Evolutionary conservation across 805 yeast species (phyloP).

Genomic region (Saccharomycopsis fibuligera): DNA sequence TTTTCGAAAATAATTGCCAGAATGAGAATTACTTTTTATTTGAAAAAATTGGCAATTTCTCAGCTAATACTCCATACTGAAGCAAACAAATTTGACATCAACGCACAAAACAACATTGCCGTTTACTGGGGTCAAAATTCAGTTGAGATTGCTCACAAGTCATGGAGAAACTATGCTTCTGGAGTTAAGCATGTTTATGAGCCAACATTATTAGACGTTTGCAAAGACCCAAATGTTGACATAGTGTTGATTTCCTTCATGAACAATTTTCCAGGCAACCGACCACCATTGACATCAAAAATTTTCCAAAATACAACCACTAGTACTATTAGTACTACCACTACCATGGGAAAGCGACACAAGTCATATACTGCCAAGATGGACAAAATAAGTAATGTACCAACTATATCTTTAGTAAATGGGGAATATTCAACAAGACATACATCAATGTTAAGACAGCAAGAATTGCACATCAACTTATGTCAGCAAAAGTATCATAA

Average conservation of each 20-base stretch:
- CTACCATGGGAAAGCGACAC: no score
- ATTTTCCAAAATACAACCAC: background rate
- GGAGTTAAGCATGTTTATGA: background rate
- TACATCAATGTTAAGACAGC: conserved; percentile 10
- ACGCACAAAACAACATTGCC: conserved; percentile 34
- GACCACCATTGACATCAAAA: background rate
- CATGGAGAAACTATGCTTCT: background rate
- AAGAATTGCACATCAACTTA: conserved; percentile 48
- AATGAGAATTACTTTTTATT: no score
- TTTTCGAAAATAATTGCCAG: no score
- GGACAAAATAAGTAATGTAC: background rate
- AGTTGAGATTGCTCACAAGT: conserved; percentile 31
- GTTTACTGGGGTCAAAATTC: conserved; percentile 89
- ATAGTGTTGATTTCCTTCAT: conserved; percentile 69
- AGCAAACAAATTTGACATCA: background rate
- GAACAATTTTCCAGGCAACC: conserved; percentile 43
- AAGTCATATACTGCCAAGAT: background rate
- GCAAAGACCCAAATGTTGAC: conserved; percentile 63
- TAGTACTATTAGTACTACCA: no score
- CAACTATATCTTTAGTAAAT: background rate
- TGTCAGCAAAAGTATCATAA: conserved; percentile 62
- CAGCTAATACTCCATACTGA: no score
- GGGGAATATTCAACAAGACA: conserved; percentile 3
- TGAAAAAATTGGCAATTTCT: no score
- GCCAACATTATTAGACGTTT: conserved; percentile 43